These are phyloP conservation scores for Cutaneotrichosporon cyanovorans DNA, from an alignment of 1,284 basidiomycete genomes.

Conservation along the genomic window DNA sequence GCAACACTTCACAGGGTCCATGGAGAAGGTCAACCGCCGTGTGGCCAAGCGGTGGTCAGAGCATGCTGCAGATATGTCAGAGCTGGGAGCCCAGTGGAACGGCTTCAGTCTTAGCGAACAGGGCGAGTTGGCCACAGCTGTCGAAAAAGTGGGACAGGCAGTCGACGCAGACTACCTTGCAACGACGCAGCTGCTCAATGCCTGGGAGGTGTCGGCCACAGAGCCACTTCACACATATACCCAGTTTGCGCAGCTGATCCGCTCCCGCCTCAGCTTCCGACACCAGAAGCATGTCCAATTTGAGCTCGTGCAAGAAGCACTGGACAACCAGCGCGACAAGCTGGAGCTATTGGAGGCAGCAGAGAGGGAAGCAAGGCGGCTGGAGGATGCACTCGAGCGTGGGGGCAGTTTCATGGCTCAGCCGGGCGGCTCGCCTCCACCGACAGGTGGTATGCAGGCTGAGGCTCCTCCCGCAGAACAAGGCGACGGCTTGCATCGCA, in stretches of 20 bases:
- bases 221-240: conserved; percentile 94
- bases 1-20: conserved; percentile 75
- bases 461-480: too few relatives aligned
- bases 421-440: background rate
- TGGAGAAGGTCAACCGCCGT: conserved; percentile 93
- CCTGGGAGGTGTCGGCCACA: conserved; percentile 84
- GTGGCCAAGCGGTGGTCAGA: conserved; percentile 93
- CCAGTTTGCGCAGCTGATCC: conserved; percentile 92
- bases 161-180: conserved; percentile 90
- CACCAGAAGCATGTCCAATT: conserved; percentile 98
- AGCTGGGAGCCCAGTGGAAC: conserved; percentile 90
- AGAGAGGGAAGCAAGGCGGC: conserved; percentile 78
- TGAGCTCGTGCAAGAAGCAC: conserved; percentile 87
- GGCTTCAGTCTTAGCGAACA: conserved; percentile 75
- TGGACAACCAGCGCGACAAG: conserved; percentile 78
- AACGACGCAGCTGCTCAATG: conserved; percentile 77
- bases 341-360: conserved; percentile 86
- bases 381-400: conserved; percentile 71
- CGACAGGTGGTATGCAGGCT: background rate
- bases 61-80: conserved; percentile 80
- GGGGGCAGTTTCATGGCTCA: conserved; percentile 21
- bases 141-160: conserved; percentile 67
- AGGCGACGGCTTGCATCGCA: background rate
- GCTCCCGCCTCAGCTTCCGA: conserved; percentile 83
- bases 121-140: conserved; percentile 35